Conservation (phyloP, 305 asterid species). For the Solanum chacoense region DNA sequence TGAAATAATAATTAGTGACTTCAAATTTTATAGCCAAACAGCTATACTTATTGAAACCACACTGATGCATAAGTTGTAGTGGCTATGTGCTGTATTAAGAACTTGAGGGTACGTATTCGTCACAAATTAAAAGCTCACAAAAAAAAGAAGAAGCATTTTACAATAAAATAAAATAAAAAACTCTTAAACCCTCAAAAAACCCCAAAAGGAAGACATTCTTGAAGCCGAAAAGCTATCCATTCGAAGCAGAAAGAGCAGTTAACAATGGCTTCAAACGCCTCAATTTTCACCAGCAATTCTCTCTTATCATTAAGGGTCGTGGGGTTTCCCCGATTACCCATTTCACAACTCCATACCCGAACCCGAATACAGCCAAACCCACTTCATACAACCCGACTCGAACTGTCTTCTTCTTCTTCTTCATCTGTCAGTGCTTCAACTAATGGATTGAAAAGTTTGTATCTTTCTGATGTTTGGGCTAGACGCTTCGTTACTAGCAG, state of each 20-base stretch:
- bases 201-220: not conserved
- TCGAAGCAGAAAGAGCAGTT: not conserved
- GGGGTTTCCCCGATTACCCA: conserved; percentile 8
- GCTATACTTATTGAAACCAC: not conserved
- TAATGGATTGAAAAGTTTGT: conserved; percentile 16
- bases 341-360: conserved; percentile 5
- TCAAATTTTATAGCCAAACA: not conserved
- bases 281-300: conserved; percentile 13
- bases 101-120: not conserved
- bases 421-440: conserved; percentile 7
- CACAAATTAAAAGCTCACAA: not conserved
- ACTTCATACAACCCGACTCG: not conserved
- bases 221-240: not conserved
- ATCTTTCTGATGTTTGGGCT: conserved; percentile 9
- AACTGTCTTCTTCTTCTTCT: conserved; percentile 6
- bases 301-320: conserved; percentile 10
- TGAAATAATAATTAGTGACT: too few species aligned
- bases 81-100: not conserved
- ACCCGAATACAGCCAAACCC: conserved; percentile 13
- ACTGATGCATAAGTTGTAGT: not conserved
- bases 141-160: not conserved
- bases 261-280: conserved; percentile 23
- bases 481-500: conserved; percentile 8
- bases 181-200: not conserved
- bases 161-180: not conserved